Base-by-base conservation (phyloP, 768 basidiomycete species). In the Mycena indigotica region DNA sequence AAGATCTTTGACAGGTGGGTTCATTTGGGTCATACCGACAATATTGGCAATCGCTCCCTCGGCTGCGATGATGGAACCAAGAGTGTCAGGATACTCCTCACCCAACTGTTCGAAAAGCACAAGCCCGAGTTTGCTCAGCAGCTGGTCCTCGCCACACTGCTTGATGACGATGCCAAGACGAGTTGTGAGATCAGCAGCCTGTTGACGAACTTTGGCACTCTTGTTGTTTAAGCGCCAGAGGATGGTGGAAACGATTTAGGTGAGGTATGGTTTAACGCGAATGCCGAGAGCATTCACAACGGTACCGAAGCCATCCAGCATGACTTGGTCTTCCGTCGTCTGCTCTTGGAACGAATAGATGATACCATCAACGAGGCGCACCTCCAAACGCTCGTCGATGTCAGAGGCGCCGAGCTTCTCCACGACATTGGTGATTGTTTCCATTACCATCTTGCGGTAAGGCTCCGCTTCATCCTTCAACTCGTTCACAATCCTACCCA, bases 21-120 rank as follows among this genome's bases (percentile, higher is more conserved):
- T 98, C 96, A 98, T 99, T 72, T 98, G 93, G 8, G 96, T 95
- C 97, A 98, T 99, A 75, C 97, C 97, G 64, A 98, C 95, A 50
- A 98, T 95, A 67, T 97, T 98, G 63, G 95, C 94, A 67, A 99
- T 97, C 49, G 97, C 96, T 65, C 93, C 95, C 66, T 94, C 92
- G 39, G 97, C 97, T 50, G 95, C 95, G 72, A 98, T 98, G 72
- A 99, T 96, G 77, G 96, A 98, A 71, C 96, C 97, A 38, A 99
- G 84, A 1, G 97, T 98, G 73, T 99, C 97, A n/a, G 97, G 97
- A 68, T 98, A 99, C 76, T 99, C 97, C 77, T 98, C 96, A 69
- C 97, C 97, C 50, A 99, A 84, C 73, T 99, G 97, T 71, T 98
- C 97, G 70, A 98, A 99, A 55, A 99, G 77, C 3, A 98, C 96